Evolutionary conservation across 2,329 filamentous ascomycete species (phyloP).

Genomic region (Metarhizium anisopliae): DNA sequence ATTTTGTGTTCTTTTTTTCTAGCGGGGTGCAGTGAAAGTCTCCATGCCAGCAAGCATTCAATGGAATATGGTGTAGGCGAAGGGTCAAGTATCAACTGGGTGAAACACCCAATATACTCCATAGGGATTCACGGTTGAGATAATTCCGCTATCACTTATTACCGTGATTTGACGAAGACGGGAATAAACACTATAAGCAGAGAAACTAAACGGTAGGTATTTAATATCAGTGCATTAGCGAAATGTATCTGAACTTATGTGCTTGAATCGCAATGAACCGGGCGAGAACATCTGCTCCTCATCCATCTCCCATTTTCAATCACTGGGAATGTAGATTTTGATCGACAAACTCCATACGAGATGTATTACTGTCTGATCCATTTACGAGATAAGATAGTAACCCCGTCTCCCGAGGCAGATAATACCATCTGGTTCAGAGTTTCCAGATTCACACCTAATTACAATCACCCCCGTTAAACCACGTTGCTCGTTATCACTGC

Average conservation of each 20-base stretch:
- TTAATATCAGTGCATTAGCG: not conserved
- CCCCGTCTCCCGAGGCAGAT: not conserved
- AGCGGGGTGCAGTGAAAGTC: no score
- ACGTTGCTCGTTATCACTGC: not conserved
- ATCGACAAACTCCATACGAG: not conserved
- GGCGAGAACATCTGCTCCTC: not conserved
- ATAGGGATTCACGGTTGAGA: no score
- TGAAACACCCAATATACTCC: no score
- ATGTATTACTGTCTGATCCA: not conserved
- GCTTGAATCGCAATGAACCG: not conserved
- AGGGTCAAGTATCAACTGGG: no score
- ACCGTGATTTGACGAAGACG: no score
- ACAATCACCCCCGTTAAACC: not conserved
- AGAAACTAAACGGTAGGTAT: no score
- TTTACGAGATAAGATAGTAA: not conserved
- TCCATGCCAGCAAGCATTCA: no score
- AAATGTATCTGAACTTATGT: not conserved
- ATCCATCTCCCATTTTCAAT: not conserved
- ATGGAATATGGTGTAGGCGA: no score
- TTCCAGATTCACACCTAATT: not conserved
- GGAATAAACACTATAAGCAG: no score
- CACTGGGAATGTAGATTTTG: not conserved
- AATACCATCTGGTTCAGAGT: not conserved
- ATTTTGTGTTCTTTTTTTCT: no score
- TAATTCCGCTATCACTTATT: no score